phyloP scores from a whole-genome alignment of 2,329 filamentous ascomycete genomes.

The Cladorrhinum sp. region DNA sequence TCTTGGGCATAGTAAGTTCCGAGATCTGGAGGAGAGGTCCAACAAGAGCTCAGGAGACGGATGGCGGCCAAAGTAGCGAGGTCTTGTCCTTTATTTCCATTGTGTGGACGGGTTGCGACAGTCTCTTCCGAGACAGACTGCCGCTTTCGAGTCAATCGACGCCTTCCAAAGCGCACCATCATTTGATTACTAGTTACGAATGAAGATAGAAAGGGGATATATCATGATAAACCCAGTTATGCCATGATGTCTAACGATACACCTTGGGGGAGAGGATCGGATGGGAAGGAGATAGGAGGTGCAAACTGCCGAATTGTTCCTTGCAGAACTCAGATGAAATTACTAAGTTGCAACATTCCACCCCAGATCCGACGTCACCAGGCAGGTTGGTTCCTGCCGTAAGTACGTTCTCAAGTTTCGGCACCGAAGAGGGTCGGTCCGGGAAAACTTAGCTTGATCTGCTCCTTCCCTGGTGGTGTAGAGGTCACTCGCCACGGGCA shows the following conservation, averaged over 20 bases:
- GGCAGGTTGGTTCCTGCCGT: not conserved
- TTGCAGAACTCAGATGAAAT: not conserved
- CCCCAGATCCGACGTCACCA: not conserved
- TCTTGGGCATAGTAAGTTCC: not conserved
- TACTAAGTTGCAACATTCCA: too few species aligned
- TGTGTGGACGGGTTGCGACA: not conserved
- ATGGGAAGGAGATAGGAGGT: not conserved
- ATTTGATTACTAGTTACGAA: not conserved
- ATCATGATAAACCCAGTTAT: not conserved
- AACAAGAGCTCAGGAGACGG: constrained; percentile 15
- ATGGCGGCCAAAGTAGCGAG: constrained; percentile 17
- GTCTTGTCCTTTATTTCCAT: not conserved
- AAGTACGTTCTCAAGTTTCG: not conserved
- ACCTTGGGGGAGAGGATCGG: not conserved
- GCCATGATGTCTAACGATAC: not conserved
- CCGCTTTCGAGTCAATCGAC: not conserved
- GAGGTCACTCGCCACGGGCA: not conserved
- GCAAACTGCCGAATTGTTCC: not conserved
- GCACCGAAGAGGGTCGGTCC: not conserved
- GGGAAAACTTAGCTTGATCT: not conserved
- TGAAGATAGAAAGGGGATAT: not conserved
- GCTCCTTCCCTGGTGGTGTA: not conserved
- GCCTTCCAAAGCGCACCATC: not conserved
- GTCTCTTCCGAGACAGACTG: not conserved
- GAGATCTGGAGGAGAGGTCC: not conserved